Conservation (phyloP, 2,329 filamentous ascomycete genomes). For the Sporothrix humicola region DNA sequence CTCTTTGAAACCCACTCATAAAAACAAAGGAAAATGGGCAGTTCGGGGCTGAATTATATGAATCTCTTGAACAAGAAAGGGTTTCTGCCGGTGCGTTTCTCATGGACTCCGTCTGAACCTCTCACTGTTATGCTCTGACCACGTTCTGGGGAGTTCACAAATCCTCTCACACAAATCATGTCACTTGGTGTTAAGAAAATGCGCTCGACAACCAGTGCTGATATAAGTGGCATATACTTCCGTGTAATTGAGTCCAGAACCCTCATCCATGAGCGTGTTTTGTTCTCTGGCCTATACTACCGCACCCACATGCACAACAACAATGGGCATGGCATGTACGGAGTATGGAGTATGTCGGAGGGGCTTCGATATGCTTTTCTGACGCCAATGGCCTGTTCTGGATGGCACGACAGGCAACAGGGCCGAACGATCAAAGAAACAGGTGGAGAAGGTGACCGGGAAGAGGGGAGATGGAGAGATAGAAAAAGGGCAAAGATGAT, state of each 20-base stretch:
- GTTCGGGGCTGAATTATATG: not conserved
- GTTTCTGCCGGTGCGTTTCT: constrained; percentile 18
- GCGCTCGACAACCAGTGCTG: not conserved
- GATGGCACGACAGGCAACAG: constrained; percentile 13
- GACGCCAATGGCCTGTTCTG: not conserved
- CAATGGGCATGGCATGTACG: not conserved
- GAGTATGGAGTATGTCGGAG: not conserved
- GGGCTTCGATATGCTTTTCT: not conserved
- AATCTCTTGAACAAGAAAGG: not conserved
- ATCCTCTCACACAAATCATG: constrained; percentile 18
- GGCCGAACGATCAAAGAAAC: not conserved
- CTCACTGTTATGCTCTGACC: not conserved
- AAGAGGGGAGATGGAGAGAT: not conserved
- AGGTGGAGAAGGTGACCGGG: not conserved
- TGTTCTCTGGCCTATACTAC: constrained; percentile 10
- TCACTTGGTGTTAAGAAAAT: not conserved
- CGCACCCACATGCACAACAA: constrained; percentile 16
- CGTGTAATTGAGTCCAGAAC: constrained; percentile 1
- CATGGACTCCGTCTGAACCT: not conserved
- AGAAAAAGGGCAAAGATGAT: not conserved
- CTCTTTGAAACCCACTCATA: not conserved
- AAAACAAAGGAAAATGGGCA: not conserved
- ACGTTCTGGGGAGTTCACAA: not conserved
- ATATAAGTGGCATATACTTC: not conserved
- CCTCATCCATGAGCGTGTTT: not conserved